These are phyloP conservation scores for Ilyonectria robusta DNA, from an alignment of 2,329 filamentous ascomycete species.

Conservation along the genomic window DNA sequence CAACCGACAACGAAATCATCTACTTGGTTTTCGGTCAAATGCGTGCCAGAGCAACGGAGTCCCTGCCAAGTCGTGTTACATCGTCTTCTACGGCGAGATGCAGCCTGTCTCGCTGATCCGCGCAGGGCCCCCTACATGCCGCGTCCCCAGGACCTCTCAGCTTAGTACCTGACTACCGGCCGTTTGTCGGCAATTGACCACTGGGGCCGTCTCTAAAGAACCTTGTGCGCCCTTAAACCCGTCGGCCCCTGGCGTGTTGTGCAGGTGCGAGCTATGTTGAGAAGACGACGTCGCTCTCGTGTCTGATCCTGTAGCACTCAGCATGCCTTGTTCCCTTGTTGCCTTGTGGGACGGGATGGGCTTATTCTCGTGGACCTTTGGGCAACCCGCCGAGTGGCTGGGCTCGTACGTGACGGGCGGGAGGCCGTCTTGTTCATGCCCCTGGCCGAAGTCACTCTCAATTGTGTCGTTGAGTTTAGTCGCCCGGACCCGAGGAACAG, in stretches of 20 bases:
- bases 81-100: constrained; percentile 39
- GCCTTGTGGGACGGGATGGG: background rate
- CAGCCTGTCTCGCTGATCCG: constrained; percentile 43
- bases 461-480: background rate
- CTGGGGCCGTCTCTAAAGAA: background rate
- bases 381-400: constrained; percentile 25
- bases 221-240: constrained; percentile 29
- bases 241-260: constrained; percentile 10
- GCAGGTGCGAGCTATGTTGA: background rate
- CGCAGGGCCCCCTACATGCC: constrained; percentile 52
- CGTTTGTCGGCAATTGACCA: constrained; percentile 10
- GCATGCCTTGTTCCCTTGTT: background rate
- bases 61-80: constrained; percentile 45
- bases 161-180: constrained; percentile 1
- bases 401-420: background rate
- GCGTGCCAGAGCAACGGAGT: constrained; percentile 67
- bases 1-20: constrained; percentile 66
- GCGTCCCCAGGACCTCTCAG: constrained; percentile 6
- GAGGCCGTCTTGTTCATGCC: constrained; percentile 25
- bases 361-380: constrained; percentile 2
- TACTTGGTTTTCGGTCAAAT: constrained; percentile 72
- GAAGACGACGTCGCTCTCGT: constrained; percentile 6
- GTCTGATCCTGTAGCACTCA: constrained; percentile 16
- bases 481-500: constrained; percentile 5
- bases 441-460: constrained; percentile 17